Conservation (phyloP, 2,329 filamentous ascomycete species). For the Amylocarpus encephaloides region DNA sequence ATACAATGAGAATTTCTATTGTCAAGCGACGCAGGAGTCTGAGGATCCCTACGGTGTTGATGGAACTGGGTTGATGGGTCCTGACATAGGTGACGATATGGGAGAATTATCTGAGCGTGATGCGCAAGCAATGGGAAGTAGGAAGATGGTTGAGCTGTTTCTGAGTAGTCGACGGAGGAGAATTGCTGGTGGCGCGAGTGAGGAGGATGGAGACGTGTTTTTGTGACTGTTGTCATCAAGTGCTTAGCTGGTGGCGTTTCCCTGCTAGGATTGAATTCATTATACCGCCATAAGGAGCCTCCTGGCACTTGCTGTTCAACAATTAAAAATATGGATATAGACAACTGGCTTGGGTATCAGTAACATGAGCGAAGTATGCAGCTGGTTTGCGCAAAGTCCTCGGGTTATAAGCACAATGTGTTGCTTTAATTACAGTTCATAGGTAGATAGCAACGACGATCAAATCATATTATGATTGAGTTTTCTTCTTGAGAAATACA, state of each 20-base stretch:
- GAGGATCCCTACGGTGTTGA: conserved; percentile 19
- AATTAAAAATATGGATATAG: background rate
- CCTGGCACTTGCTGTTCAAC: conserved; percentile 8
- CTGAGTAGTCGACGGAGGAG: conserved; percentile 42
- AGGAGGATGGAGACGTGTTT: conserved; percentile 24
- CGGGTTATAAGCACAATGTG: too few relatives aligned
- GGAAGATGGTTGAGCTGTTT: conserved; percentile 49
- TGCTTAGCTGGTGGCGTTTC: too few relatives aligned
- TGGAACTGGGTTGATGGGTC: conserved; percentile 19
- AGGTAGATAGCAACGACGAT: too few relatives aligned
- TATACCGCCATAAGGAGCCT: too few relatives aligned
- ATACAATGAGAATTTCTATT: background rate
- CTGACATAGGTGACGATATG: conserved; percentile 13
- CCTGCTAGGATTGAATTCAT: too few relatives aligned
- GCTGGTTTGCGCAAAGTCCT: too few relatives aligned
- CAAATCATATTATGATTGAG: too few relatives aligned
- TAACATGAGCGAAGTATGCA: too few relatives aligned
- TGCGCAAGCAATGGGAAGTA: conserved; percentile 38
- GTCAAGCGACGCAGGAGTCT: background rate
- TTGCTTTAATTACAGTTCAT: too few relatives aligned
- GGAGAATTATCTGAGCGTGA: conserved; percentile 19
- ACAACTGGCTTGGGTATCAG: too few relatives aligned
- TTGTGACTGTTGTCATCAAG: too few relatives aligned
- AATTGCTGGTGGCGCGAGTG: conserved; percentile 34
- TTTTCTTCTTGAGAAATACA: too few relatives aligned